Evolutionary conservation across 257 asterid genomes (phyloP).

Genomic region (Thymus mandschuricus): DNA sequence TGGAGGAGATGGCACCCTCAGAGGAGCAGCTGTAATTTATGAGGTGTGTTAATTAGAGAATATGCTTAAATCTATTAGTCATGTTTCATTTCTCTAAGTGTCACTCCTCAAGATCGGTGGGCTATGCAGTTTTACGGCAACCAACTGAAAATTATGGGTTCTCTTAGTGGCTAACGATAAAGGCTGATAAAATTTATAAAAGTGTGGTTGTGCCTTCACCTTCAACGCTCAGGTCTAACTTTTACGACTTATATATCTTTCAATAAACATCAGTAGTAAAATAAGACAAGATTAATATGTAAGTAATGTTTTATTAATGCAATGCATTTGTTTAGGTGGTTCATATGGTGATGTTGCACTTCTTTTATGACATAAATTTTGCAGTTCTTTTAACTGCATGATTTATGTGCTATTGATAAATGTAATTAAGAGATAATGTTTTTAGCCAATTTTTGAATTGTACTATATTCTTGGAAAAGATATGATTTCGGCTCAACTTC

Average conservation of each 20-base stretch:
- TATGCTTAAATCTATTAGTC: constrained; percentile 13
- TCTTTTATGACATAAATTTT: too few species aligned
- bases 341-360: too few species aligned
- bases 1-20: constrained; percentile 98
- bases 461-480: background rate
- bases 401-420: too few species aligned
- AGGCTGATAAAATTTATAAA: constrained; percentile 7
- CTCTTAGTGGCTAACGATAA: background rate
- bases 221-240: too few species aligned
- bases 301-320: too few species aligned
- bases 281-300: too few species aligned
- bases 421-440: too few species aligned
- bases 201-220: background rate
- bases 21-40: constrained; percentile 85
- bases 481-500: background rate
- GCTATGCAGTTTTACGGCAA: constrained; percentile 12
- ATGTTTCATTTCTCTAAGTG: constrained; percentile 12
- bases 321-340: too few species aligned
- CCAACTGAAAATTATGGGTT: background rate
- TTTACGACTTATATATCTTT: too few species aligned
- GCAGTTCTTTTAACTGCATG: too few species aligned
- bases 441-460: too few species aligned
- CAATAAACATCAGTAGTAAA: too few species aligned
- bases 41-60: constrained; percentile 54
- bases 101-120: background rate